Conservation (phyloP, 257 asterid genomes). For the Penstemon newberryi region DNA sequence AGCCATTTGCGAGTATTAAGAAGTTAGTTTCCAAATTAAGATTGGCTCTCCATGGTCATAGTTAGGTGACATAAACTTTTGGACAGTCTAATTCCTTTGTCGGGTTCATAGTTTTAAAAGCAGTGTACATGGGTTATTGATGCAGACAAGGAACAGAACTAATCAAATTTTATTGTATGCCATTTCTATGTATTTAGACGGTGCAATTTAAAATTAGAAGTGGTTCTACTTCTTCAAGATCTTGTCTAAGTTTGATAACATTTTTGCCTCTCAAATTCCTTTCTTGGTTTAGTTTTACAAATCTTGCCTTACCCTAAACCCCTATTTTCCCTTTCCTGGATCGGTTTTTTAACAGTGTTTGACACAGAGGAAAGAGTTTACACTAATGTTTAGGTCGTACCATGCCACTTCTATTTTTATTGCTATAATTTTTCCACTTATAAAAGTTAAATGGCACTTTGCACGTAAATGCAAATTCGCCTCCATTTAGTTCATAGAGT, state of each 20-base stretch:
- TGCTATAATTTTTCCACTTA: neutral
- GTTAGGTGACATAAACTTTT: slow-evolving; percentile 6
- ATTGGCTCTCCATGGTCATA: neutral
- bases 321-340: neutral
- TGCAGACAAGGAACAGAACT: neutral
- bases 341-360: neutral
- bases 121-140: neutral
- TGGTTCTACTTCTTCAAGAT: slow-evolving; percentile 3
- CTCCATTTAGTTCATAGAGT: slow-evolving; percentile 11
- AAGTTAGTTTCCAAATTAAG: neutral
- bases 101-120: neutral
- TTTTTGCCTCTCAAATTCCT: slow-evolving; percentile 7
- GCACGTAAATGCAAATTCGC: slow-evolving; percentile 7
- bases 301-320: neutral
- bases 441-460: slow-evolving; percentile 3
- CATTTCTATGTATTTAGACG: neutral
- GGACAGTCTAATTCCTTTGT: neutral
- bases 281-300: slow-evolving; percentile 2
- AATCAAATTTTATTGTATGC: neutral
- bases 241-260: slow-evolving; percentile 1
- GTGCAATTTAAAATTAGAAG: neutral
- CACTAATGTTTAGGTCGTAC: neutral
- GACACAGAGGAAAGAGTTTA: neutral
- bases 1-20: neutral
- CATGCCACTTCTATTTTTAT: neutral